These are phyloP conservation scores for Diplocarpon mali DNA, from an alignment of 2,329 filamentous ascomycete species.

Conservation along the genomic window DNA sequence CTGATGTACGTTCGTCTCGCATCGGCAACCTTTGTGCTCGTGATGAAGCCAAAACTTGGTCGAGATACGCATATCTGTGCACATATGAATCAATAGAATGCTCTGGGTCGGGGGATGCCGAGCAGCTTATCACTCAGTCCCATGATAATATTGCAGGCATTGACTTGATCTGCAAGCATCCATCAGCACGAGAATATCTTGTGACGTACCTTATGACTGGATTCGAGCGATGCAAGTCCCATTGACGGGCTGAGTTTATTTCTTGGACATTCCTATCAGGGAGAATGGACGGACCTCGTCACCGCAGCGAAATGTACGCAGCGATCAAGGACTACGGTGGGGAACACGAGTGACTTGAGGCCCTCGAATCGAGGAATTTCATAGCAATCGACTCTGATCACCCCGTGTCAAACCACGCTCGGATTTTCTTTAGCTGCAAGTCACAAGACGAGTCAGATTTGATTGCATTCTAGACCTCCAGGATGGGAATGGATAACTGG, in stretches of 20 bases:
- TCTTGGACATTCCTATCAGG: background rate
- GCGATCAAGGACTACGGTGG: background rate
- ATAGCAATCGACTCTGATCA: background rate
- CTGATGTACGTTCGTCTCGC: background rate
- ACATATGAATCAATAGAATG: background rate
- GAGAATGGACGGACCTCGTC: background rate
- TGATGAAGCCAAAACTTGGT: background rate
- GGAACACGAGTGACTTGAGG: too few relatives aligned
- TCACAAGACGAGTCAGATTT: background rate
- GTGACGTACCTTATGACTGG: too few relatives aligned
- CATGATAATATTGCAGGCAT: background rate
- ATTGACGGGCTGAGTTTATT: background rate
- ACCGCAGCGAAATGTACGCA: background rate
- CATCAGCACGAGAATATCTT: too few relatives aligned
- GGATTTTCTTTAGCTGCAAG: background rate
- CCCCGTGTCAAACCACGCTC: background rate
- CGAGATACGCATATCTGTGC: background rate
- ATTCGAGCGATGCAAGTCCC: background rate
- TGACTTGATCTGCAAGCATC: conserved; percentile 2
- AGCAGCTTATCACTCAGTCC: background rate
- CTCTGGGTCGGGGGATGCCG: background rate
- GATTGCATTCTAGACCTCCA: background rate
- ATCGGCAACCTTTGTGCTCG: too few relatives aligned
- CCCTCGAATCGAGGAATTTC: too few relatives aligned
- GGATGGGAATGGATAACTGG: background rate